Conservation (phyloP, 164 flowering plant species). For the Sextonia rubra region DNA sequence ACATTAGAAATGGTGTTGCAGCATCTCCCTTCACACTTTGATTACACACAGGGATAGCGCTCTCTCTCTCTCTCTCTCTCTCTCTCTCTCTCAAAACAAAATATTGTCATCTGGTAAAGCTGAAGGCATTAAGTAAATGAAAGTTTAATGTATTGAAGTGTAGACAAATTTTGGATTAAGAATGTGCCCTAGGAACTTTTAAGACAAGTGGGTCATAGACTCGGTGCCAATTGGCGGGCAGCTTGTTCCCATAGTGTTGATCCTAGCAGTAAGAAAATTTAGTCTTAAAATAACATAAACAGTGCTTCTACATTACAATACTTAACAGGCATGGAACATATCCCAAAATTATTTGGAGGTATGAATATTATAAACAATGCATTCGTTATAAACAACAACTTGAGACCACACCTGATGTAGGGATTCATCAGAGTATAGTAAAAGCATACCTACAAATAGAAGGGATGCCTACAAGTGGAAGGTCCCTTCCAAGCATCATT, state of each 20-base stretch:
- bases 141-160: not conserved
- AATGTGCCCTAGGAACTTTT: not conserved
- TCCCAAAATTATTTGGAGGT: not conserved
- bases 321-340: not conserved
- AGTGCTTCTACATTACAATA: not conserved
- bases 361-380: too few relatives aligned
- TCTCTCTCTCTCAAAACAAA: too few relatives aligned
- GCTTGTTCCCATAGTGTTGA: not conserved
- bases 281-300: not conserved
- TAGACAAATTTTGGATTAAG: not conserved
- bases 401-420: not conserved
- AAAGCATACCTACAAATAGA: not conserved
- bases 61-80: too few relatives aligned
- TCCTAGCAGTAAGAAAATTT: not conserved
- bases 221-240: not conserved
- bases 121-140: not conserved
- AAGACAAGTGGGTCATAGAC: not conserved
- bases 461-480: not conserved
- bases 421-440: not conserved
- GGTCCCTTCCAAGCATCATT: not conserved
- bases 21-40: too few relatives aligned
- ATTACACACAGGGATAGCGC: too few relatives aligned
- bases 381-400: not conserved
- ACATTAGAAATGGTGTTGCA: too few relatives aligned
- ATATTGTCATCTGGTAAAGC: too few relatives aligned